Conservation (phyloP, 2,329 filamentous ascomycete genomes). For the Hymenoscyphus fraxineus region DNA sequence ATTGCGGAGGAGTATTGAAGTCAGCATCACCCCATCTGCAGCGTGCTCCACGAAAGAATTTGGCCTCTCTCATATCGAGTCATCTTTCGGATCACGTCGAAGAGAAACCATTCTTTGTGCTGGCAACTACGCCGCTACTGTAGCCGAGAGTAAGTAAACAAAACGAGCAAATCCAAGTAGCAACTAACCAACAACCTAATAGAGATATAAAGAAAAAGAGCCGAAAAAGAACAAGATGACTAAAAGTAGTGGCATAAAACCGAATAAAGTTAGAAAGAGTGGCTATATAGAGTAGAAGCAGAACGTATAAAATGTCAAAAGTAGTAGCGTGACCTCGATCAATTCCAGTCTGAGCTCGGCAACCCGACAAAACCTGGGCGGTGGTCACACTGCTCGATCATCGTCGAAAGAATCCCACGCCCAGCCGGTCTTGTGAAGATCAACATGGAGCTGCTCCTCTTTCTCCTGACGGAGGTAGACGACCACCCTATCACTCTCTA, state of each 20-base stretch:
- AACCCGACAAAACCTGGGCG: neutral
- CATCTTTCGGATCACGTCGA: too few relatives aligned
- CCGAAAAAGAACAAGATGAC: too few relatives aligned
- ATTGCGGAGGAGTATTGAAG: neutral
- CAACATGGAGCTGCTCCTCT: neutral
- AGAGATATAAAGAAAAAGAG: too few relatives aligned
- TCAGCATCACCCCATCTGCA: neutral
- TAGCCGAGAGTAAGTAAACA: constrained; percentile 2
- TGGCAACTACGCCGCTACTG: neutral
- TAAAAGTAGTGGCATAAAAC: too few relatives aligned
- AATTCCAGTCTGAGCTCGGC: neutral
- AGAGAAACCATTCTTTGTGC: too few relatives aligned
- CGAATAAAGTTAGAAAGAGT: neutral
- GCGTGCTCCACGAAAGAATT: neutral
- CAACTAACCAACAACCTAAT: neutral
- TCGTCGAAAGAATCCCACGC: neutral
- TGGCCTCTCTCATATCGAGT: neutral
- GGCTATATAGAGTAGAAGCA: neutral
- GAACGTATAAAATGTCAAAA: neutral
- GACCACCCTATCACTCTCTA: too few relatives aligned
- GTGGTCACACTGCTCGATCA: neutral
- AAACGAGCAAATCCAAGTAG: neutral
- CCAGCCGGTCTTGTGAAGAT: neutral
- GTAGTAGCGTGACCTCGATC: neutral
- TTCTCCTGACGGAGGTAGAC: too few relatives aligned